Percentiles rank a stretch among this genome's conserved stretches.
Evolutionary conservation across 1,284 basidiomycete genomes (phyloP).

Genomic region (Dichomitus squalens): DNA sequence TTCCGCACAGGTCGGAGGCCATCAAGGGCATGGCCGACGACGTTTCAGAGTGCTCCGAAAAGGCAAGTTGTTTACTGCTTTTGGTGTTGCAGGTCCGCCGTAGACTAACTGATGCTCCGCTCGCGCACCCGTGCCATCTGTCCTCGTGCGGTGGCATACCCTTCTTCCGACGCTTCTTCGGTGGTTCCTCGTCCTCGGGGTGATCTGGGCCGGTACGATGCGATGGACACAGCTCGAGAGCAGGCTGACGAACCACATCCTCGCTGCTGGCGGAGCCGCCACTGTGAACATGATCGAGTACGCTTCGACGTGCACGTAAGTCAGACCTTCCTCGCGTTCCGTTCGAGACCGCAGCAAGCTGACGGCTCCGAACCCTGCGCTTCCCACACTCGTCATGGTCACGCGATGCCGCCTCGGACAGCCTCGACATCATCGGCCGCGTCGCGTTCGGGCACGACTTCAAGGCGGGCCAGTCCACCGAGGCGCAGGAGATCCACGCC

Average conservation of each 20-base stretch:
- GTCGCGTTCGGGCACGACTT: conserved; percentile 32
- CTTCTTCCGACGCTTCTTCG: neutral
- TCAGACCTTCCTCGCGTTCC: neutral
- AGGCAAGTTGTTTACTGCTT: conserved; percentile 24
- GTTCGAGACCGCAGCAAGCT: neutral
- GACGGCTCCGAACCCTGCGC: neutral
- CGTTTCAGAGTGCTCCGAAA: conserved; percentile 30
- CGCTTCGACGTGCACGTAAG: conserved; percentile 30
- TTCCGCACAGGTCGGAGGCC: conserved; percentile 25
- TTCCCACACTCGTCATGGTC: neutral
- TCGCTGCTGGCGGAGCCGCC: conserved; percentile 25
- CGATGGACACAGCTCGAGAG: conserved; percentile 24
- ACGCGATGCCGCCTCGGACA: neutral
- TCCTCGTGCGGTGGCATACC: neutral
- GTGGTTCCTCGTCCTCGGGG: neutral
- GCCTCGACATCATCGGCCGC: conserved; percentile 32
- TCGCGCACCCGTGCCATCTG: neutral
- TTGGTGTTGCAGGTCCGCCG: neutral
- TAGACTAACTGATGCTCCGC: neutral
- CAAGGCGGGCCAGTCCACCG: conserved; percentile 25
- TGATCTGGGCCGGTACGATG: neutral
- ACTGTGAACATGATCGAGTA: conserved; percentile 31
- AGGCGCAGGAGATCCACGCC: conserved; percentile 27
- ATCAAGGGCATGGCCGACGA: conserved; percentile 32
- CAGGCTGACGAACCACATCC: conserved; percentile 28